A percentile compares a stretch with the other conserved stretches of the same genome.
Conservation (phyloP, 768 basidiomycete species). For the Termitomyces sp. region DNA sequence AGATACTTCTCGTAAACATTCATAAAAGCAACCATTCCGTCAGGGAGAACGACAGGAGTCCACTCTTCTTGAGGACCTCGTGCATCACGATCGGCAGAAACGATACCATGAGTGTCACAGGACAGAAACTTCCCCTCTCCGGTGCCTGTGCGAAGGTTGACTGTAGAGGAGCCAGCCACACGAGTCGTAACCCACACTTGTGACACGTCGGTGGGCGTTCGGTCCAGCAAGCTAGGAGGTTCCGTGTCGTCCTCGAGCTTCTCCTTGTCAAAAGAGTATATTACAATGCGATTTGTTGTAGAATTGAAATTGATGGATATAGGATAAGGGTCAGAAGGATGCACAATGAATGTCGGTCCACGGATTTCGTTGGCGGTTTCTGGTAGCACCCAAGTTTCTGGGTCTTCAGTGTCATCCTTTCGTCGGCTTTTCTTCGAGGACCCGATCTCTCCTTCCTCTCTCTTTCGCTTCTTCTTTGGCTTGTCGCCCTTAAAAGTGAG, state of each 20-base stretch:
- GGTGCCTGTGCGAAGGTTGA: conserved; percentile 85
- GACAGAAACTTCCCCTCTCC: conserved; percentile 90
- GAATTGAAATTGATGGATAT: conserved; percentile 77
- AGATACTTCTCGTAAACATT: conserved; percentile 90
- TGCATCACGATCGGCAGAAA: conserved; percentile 83
- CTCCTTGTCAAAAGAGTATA: conserved; percentile 62
- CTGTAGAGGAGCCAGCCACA: conserved; percentile 76
- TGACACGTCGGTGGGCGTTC: conserved; percentile 74
- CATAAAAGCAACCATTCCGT: conserved; percentile 86
- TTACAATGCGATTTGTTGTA: conserved; percentile 68
- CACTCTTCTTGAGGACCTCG: conserved; percentile 94
- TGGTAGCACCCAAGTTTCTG: conserved; percentile 79
- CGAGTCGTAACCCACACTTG: conserved; percentile 93
- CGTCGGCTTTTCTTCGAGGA: conserved; percentile 42
- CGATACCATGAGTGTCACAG: conserved; percentile 81
- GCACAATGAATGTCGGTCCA: conserved; percentile 83
- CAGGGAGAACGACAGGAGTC: conserved; percentile 78
- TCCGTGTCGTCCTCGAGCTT: conserved; percentile 44
- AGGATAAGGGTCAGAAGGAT: conserved; percentile 77
- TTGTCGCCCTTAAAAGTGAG: conserved; percentile 92
- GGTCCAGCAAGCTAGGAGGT: conserved; percentile 49
- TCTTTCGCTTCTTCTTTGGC: conserved; percentile 76
- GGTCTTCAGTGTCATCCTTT: conserved; percentile 57
- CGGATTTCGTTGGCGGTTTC: conserved; percentile 71
- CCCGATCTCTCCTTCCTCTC: conserved; percentile 50